These are phyloP conservation scores for Solioccasus polychromus DNA, from an alignment of 768 basidiomycete species.

Conservation along the genomic window DNA sequence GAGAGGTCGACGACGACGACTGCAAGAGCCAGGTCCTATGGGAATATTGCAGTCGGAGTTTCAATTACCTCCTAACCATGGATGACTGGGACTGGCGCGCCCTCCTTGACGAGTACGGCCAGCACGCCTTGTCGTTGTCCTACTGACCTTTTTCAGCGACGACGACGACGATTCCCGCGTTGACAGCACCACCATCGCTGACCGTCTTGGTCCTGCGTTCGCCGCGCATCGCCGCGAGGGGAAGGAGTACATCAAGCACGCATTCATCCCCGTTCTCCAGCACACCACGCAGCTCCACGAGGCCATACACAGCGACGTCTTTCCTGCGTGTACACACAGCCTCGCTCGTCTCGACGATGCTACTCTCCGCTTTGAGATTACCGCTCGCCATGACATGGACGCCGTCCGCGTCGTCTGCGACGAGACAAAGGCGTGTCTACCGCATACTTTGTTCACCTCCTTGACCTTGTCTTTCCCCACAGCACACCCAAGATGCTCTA, in stretches of 20 bases:
- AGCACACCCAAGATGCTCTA: conserved; percentile 45
- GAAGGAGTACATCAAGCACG: conserved; percentile 31
- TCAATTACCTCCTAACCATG: conserved; percentile 9
- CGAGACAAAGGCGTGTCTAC: conserved; percentile 42
- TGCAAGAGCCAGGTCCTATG: conserved; percentile 1
- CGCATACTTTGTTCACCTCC: neutral
- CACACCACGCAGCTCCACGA: conserved; percentile 37
- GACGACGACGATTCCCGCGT: conserved; percentile 37
- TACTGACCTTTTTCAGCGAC: conserved; percentile 28
- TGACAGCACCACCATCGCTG: conserved; percentile 44
- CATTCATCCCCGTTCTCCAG: conserved; percentile 34
- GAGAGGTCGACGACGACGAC: conserved; percentile 1
- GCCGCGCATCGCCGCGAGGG: conserved; percentile 28
- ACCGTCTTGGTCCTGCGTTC: conserved; percentile 42
- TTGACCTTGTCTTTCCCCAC: conserved; percentile 12
- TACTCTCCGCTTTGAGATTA: conserved; percentile 50
- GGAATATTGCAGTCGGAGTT: conserved; percentile 20
- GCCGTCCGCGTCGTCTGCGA: conserved; percentile 38
- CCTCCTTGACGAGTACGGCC: conserved; percentile 26
- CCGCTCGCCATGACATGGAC: conserved; percentile 43
- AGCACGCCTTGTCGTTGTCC: neutral
- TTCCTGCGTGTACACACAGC: conserved; percentile 35
- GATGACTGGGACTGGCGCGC: conserved; percentile 11
- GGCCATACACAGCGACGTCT: conserved; percentile 31
- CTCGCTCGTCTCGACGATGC: conserved; percentile 53